Conservation (phyloP, 257 asterid genomes). For the Ballota nigra region DNA sequence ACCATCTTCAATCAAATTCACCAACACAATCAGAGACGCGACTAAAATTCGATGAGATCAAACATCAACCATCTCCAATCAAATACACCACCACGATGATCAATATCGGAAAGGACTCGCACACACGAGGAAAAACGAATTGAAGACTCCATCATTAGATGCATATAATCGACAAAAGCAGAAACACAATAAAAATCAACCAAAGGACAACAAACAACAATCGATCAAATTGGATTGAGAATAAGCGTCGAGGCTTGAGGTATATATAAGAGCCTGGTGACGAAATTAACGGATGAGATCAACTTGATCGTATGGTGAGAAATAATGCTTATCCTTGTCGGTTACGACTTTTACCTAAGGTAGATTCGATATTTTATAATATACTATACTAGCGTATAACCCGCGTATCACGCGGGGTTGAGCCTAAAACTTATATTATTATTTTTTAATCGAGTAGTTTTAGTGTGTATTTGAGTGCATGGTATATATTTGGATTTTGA, state of each 20-base stretch:
- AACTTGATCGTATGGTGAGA: constrained; percentile 2
- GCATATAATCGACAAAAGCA: not conserved
- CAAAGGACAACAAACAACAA: not conserved
- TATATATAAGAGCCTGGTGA: constrained; percentile 11
- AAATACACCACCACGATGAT: not conserved
- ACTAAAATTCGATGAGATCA: not conserved
- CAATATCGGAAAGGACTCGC: not conserved
- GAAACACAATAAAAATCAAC: not conserved
- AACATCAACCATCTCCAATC: not conserved
- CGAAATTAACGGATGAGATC: constrained; percentile 12
- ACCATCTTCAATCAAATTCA: not conserved
- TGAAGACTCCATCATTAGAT: not conserved
- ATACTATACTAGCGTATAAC: no score
- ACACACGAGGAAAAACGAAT: not conserved
- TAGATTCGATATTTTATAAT: no score
- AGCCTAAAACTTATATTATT: no score
- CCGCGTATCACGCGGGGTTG: no score
- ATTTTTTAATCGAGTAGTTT: no score
- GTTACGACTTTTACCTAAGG: not conserved
- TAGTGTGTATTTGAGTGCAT: no score
- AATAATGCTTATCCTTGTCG: not conserved
- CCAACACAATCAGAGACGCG: not conserved
- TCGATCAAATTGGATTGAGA: not conserved
- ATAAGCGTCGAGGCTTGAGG: not conserved
- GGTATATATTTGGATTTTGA: no score